Evolutionary conservation across 1,284 basidiomycete genomes (phyloP).

Genomic region (Pascua guehoae): DNA sequence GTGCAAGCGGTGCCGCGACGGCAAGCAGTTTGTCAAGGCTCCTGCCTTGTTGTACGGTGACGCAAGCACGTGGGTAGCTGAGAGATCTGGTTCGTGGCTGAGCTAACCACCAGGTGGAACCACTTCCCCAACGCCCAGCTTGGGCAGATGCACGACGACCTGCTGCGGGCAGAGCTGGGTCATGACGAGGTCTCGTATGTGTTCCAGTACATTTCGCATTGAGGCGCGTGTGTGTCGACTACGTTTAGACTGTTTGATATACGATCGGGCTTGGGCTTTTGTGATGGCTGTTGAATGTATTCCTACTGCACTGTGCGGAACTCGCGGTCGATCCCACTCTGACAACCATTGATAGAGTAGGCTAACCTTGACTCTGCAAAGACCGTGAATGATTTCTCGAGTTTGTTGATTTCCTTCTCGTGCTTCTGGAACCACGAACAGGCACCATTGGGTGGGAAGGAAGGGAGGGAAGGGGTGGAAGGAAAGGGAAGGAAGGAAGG

Average conservation of each 20-base stretch:
- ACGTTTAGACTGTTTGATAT: neutral
- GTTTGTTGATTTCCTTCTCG: too few species aligned
- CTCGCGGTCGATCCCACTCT: too few species aligned
- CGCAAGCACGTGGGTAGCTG: constrained; percentile 79
- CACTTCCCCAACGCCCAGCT: constrained; percentile 88
- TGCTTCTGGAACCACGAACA: too few species aligned
- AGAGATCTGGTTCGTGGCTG: neutral
- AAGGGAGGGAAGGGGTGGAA: too few species aligned
- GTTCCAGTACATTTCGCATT: constrained; percentile 73
- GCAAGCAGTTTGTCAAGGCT: constrained; percentile 77
- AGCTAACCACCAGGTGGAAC: constrained; percentile 73
- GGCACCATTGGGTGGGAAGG: too few species aligned
- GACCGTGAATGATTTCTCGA: too few species aligned
- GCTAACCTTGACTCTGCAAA: too few species aligned
- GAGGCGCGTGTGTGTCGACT: neutral
- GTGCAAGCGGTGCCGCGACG: constrained; percentile 89
- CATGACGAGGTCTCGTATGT: constrained; percentile 82
- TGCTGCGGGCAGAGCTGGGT: constrained; percentile 84
- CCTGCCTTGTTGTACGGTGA: constrained; percentile 91
- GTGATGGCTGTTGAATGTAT: constrained; percentile 1
- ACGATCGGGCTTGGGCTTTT: constrained; percentile 1
- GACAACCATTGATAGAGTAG: too few species aligned
- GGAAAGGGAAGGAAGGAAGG: too few species aligned
- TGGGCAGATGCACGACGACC: constrained; percentile 89
- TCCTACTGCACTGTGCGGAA: too few species aligned